Percentiles rank a stretch among this genome's conserved stretches.
Conservation (phyloP, 2,329 filamentous ascomycete species). For the Ophiostoma ips region DNA sequence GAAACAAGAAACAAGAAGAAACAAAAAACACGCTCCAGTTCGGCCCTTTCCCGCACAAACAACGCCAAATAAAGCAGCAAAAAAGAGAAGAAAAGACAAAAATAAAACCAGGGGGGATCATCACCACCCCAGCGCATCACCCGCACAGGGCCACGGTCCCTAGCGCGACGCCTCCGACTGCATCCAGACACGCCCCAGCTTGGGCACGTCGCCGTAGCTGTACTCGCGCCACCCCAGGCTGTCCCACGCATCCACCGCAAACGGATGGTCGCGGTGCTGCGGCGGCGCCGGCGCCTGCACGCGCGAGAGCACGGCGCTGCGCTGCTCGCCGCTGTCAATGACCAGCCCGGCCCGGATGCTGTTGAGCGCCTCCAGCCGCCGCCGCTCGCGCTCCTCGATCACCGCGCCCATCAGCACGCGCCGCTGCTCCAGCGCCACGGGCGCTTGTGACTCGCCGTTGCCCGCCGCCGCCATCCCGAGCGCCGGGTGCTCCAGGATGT, state of each 20-base stretch:
- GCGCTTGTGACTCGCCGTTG: conserved; percentile 22
- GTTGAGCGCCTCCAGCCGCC: conserved; percentile 34
- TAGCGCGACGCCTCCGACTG: conserved; percentile 4
- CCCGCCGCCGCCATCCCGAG: conserved; percentile 24
- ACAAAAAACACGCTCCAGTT: background rate
- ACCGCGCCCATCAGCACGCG: conserved; percentile 22
- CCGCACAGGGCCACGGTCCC: background rate
- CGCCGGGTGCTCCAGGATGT: conserved; percentile 46
- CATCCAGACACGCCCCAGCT: conserved; percentile 8
- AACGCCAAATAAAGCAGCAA: background rate
- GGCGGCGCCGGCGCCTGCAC: conserved; percentile 6
- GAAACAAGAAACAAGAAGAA: background rate
- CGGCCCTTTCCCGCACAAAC: background rate
- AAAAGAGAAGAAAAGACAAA: background rate
- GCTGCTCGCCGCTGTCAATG: background rate
- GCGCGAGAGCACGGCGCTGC: conserved; percentile 8
- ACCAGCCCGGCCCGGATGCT: conserved; percentile 3
- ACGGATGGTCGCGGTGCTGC: conserved; percentile 1
- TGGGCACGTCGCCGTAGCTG: background rate
- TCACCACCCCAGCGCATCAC: background rate
- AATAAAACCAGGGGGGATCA: background rate
- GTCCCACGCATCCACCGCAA: conserved; percentile 12
- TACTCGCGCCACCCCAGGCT: conserved; percentile 13
- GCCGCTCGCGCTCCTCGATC: conserved; percentile 42
- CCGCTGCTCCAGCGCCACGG: background rate